Conservation (phyloP, 2,329 filamentous ascomycete species). For the Lachnellula occidentalis region DNA sequence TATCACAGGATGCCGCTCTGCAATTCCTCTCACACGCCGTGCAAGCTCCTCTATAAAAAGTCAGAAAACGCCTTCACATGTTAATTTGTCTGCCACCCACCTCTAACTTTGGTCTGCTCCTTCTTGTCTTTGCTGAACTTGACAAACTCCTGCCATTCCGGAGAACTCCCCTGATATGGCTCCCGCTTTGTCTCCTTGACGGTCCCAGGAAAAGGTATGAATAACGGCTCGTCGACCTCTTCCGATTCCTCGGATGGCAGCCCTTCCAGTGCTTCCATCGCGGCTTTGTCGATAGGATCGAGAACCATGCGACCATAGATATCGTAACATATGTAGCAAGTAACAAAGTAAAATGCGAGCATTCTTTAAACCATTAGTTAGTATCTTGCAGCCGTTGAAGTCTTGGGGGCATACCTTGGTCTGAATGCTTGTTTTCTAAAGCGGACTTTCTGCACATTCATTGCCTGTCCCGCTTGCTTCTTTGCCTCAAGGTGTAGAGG, state of each 20-base stretch:
- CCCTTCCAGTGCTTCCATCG: conserved; percentile 35
- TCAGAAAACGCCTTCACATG: conserved; percentile 13
- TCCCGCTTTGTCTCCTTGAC: conserved; percentile 42
- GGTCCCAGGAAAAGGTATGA: conserved; percentile 59
- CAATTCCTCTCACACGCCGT: conserved; percentile 37
- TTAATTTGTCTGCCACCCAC: conserved; percentile 5
- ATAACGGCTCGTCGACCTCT: conserved; percentile 43
- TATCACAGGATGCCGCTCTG: conserved; percentile 41
- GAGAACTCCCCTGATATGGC: conserved; percentile 51
- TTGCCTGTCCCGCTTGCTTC: conserved; percentile 15
- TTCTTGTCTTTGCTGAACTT: conserved; percentile 50
- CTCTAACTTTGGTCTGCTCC: conserved; percentile 33
- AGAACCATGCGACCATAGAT: conserved; percentile 43
- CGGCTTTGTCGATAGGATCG: conserved; percentile 37
- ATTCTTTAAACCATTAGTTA: conserved; percentile 11
- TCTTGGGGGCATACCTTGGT: conserved; percentile 12
- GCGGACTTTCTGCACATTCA: conserved; percentile 23
- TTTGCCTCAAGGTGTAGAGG: conserved; percentile 21
- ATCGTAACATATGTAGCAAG: conserved; percentile 35
- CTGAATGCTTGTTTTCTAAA: conserved; percentile 17
- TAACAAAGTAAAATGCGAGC: conserved; percentile 30
- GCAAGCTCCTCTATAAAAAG: conserved; percentile 40
- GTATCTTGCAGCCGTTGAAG: background rate
- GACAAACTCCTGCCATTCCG: conserved; percentile 58
- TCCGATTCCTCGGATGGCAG: conserved; percentile 39